A percentile compares a stretch with the other conserved stretches of the same genome.
Evolutionary conservation across 306 rosid species (phyloP).

Genomic region (Trichosanthes truncata): DNA sequence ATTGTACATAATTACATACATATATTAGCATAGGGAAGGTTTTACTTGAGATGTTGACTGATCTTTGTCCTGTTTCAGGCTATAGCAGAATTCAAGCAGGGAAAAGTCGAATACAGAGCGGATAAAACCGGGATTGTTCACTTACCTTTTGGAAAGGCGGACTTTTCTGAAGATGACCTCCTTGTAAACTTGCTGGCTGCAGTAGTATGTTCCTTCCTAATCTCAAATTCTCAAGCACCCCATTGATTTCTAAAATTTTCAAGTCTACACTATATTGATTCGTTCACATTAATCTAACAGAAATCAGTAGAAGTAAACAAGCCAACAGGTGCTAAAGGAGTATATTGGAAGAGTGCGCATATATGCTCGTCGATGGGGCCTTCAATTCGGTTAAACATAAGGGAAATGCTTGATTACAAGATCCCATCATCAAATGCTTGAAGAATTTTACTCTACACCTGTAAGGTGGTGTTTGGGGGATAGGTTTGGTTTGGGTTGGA

Average conservation of each 20-base stretch:
- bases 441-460: slow-evolving; percentile 22
- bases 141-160: slow-evolving; percentile 80
- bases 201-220: slow-evolving; percentile 42
- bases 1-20: not conserved
- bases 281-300: slow-evolving; percentile 29
- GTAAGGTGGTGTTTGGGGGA: too few relatives aligned
- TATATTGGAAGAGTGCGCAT: slow-evolving; percentile 96
- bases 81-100: slow-evolving; percentile 93
- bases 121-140: slow-evolving; percentile 98
- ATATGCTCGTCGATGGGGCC: slow-evolving; percentile 99
- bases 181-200: slow-evolving; percentile 70
- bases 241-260: not conserved
- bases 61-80: slow-evolving; percentile 40
- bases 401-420: slow-evolving; percentile 87
- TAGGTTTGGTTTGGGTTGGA: too few relatives aligned
- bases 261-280: not conserved
- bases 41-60: not conserved
- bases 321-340: slow-evolving; percentile 91
- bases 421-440: slow-evolving; percentile 35
- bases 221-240: not conserved
- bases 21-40: not conserved
- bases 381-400: slow-evolving; percentile 67
- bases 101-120: slow-evolving; percentile 94
- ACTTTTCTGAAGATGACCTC: slow-evolving; percentile 86
- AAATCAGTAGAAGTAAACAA: slow-evolving; percentile 85